Percentiles rank a stretch among this genome's conserved stretches.
Evolutionary conservation across 192 early-diverging fungal species (phyloP).

Genomic region (Coemansia sp.): DNA sequence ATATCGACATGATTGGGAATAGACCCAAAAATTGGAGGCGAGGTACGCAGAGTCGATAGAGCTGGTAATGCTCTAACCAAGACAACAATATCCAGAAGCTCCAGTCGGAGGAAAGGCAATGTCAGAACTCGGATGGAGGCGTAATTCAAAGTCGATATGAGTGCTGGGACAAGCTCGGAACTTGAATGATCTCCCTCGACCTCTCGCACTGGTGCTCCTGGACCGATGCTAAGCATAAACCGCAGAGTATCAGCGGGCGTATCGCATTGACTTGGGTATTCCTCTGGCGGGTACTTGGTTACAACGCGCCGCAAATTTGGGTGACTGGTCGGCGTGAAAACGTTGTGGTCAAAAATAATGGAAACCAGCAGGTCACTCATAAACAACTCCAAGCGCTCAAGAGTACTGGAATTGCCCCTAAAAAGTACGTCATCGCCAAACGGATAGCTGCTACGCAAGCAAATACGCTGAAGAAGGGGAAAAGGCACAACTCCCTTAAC

Average conservation of each 20-base stretch:
- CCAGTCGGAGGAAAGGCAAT: not conserved
- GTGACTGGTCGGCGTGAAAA: not conserved
- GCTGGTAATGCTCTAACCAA: not conserved
- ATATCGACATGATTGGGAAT: not conserved
- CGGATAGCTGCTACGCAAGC: not conserved
- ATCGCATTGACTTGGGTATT: not conserved
- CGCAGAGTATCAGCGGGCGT: not conserved
- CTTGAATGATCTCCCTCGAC: not conserved
- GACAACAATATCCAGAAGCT: not conserved
- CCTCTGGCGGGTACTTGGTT: not conserved
- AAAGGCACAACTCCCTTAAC: not conserved
- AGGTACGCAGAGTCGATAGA: not conserved
- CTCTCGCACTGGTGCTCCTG: not conserved
- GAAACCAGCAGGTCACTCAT: not conserved
- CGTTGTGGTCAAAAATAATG: not conserved
- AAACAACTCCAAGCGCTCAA: not conserved
- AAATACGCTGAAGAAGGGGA: not conserved
- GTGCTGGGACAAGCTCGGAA: not conserved
- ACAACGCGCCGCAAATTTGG: not conserved
- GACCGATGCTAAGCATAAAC: slow-evolving; percentile 2
- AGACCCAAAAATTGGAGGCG: not conserved
- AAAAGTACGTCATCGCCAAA: slow-evolving; percentile 15
- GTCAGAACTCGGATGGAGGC: not conserved
- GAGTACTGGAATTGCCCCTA: slow-evolving; percentile 1
- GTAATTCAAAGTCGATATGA: not conserved